Conservation (phyloP, 1,284 basidiomycete genomes). For the Leucoagaricus sp. region DNA sequence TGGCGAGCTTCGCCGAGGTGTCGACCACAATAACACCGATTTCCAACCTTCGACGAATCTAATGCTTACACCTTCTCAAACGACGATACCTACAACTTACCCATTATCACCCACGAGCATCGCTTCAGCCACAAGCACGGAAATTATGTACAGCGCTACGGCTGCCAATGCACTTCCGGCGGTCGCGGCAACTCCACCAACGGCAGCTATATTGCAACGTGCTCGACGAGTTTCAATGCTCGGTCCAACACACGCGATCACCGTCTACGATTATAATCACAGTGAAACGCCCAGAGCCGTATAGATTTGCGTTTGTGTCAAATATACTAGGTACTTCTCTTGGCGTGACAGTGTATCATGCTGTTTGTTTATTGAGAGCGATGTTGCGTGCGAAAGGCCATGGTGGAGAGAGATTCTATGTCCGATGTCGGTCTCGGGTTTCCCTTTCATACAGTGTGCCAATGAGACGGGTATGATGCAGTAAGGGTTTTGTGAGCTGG, state of each 20-base stretch:
- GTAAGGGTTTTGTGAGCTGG: neutral
- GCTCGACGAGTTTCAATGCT: constrained; percentile 2
- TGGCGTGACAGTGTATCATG: no score
- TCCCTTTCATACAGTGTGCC: no score
- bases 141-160: no score
- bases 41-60: neutral
- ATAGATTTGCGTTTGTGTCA: neutral
- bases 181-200: neutral
- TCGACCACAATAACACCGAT: no score
- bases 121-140: no score
- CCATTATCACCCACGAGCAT: no score
- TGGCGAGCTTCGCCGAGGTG: neutral
- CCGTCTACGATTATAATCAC: neutral
- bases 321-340: neutral
- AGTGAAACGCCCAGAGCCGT: neutral
- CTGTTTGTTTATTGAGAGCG: no score
- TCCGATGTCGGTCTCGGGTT: no score
- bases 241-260: neutral
- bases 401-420: no score
- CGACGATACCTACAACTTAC: no score
- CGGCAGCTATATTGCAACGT: neutral
- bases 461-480: neutral
- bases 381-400: no score
- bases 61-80: no score
- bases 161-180: neutral